These are phyloP conservation scores for Cydonia oblonga DNA, from an alignment of 331 rosid species.

Conservation along the genomic window DNA sequence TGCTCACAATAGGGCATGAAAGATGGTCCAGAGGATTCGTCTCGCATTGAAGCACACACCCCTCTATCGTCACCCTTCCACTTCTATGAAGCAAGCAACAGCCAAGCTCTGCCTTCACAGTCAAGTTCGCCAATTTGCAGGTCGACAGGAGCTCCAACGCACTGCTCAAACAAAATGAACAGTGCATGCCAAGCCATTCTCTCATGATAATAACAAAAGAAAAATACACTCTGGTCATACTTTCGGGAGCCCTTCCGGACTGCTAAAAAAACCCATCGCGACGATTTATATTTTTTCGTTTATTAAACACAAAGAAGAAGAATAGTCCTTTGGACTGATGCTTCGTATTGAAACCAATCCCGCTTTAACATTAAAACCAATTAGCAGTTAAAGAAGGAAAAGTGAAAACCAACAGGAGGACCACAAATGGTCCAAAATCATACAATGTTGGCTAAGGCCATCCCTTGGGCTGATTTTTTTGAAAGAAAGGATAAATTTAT, in stretches of 20 bases:
- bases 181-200: slow-evolving; percentile 15
- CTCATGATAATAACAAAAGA: neutral
- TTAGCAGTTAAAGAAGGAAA: neutral
- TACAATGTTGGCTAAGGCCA: neutral
- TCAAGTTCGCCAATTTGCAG: slow-evolving; percentile 76
- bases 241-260: slow-evolving; percentile 2
- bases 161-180: slow-evolving; percentile 46
- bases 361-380: neutral
- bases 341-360: neutral
- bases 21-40: slow-evolving; percentile 67
- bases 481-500: neutral
- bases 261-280: neutral
- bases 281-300: neutral
- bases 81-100: slow-evolving; percentile 85
- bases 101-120: slow-evolving; percentile 89
- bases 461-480: neutral
- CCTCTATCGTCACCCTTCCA: slow-evolving; percentile 77
- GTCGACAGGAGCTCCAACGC: slow-evolving; percentile 81
- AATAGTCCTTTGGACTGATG: neutral
- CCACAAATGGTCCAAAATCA: neutral
- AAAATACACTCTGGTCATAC: neutral
- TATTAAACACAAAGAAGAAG: neutral
- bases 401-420: neutral
- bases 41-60: slow-evolving; percentile 83
- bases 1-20: slow-evolving; percentile 79